A percentile compares a stretch with the other conserved stretches of the same genome.
Evolutionary conservation across 2,329 filamentous ascomycete genomes (phyloP).

Genomic region (Aspergillus intermedius): DNA sequence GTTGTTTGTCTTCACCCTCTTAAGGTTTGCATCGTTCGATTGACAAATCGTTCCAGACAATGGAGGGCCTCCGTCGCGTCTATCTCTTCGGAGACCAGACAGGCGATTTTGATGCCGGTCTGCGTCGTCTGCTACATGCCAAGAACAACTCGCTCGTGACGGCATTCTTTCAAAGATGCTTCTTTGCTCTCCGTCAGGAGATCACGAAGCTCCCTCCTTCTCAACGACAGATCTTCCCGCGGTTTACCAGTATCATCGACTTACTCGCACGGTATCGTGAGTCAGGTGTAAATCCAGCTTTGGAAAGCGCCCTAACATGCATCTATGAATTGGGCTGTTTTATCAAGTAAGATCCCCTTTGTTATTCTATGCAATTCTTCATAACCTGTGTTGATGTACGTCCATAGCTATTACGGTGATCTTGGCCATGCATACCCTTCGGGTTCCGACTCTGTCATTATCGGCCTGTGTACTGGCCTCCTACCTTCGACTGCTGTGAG

Average conservation of each 20-base stretch:
- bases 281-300: slow-evolving; percentile 29
- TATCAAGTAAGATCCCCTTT: slow-evolving; percentile 32
- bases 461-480: slow-evolving; percentile 40
- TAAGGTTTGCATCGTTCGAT: background rate
- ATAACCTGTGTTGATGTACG: background rate
- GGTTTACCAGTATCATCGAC: slow-evolving; percentile 35
- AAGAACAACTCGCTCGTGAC: slow-evolving; percentile 38
- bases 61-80: slow-evolving; percentile 27
- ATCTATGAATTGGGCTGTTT: slow-evolving; percentile 40
- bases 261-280: slow-evolving; percentile 30
- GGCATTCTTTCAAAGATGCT: slow-evolving; percentile 39
- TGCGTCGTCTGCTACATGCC: slow-evolving; percentile 35
- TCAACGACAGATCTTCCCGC: slow-evolving; percentile 30
- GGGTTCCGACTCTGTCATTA: slow-evolving; percentile 29
- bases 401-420: slow-evolving; percentile 36
- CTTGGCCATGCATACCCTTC: slow-evolving; percentile 36
- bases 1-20: background rate
- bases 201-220: slow-evolving; percentile 30
- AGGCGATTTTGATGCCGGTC: slow-evolving; percentile 35
- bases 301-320: slow-evolving; percentile 39
- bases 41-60: slow-evolving; percentile 10
- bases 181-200: slow-evolving; percentile 36
- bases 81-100: slow-evolving; percentile 46
- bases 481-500: slow-evolving; percentile 37
- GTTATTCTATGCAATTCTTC: background rate